Percentiles rank a stretch among this genome's conserved stretches.
Conservation (phyloP, 257 asterid genomes). For the Catharanthus roseus region DNA sequence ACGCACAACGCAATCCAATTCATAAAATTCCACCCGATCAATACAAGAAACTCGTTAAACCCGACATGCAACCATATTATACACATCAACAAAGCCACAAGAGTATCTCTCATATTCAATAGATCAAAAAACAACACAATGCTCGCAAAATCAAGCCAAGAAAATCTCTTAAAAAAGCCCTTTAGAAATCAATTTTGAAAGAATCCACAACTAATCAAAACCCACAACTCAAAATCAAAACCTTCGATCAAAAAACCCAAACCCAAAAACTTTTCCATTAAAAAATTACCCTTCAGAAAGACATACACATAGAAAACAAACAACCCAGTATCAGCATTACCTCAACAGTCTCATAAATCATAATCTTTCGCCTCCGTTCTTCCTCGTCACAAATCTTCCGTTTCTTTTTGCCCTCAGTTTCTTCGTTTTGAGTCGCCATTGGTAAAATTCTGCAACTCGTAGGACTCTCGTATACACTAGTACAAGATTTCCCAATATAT, state of each 20-base stretch:
- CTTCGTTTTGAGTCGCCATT: constrained; percentile 29
- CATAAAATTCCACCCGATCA: constrained; percentile 12
- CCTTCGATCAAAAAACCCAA: neutral
- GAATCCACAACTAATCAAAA: neutral
- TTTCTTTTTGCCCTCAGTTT: constrained; percentile 7
- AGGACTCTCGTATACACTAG: too few relatives aligned
- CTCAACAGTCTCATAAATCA: constrained; percentile 34
- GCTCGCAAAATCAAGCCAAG: constrained; percentile 18
- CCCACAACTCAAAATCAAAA: constrained; percentile 4
- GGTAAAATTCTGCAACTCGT: constrained; percentile 1
- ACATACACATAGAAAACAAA: neutral
- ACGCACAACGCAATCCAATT: constrained; percentile 11
- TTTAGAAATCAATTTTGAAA: neutral
- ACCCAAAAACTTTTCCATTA: neutral
- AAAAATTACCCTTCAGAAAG: neutral
- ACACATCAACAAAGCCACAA: neutral
- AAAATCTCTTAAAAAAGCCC: neutral
- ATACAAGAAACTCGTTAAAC: constrained; percentile 18
- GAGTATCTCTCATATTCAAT: neutral
- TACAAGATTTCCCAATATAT: too few relatives aligned
- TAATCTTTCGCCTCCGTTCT: constrained; percentile 19
- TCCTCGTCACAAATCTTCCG: neutral
- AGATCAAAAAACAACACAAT: constrained; percentile 12
- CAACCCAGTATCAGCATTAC: constrained; percentile 17
- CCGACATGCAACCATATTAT: constrained; percentile 33